Evolutionary conservation across 148 eudicot species (phyloP).

Genomic region (Camellia japonica): DNA sequence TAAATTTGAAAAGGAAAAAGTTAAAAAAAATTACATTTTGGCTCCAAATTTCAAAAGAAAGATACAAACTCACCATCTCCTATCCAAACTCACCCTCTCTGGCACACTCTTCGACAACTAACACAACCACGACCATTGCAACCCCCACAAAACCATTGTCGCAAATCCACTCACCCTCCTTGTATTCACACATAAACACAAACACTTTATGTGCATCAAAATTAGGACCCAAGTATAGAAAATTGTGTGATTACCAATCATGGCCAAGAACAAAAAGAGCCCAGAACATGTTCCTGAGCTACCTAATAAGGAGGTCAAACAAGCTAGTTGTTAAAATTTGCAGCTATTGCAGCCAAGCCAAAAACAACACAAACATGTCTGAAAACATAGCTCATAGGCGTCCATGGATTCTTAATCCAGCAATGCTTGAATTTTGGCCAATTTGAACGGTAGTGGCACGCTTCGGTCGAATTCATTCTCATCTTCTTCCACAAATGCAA

Average conservation of each 20-base stretch:
- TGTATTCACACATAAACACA: background rate
- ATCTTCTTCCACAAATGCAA: slow-evolving; percentile 19
- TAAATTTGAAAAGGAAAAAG: too few relatives aligned
- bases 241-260: slow-evolving; percentile 25
- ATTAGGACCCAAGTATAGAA: background rate
- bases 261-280: slow-evolving; percentile 38
- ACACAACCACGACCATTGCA: slow-evolving; percentile 23
- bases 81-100: too few relatives aligned
- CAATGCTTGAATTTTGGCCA: slow-evolving; percentile 44
- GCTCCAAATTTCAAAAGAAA: too few relatives aligned
- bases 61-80: too few relatives aligned
- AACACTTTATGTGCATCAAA: background rate
- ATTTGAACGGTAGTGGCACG: slow-evolving; percentile 33
- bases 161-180: background rate
- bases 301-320: slow-evolving; percentile 34
- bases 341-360: slow-evolving; percentile 24
- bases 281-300: slow-evolving; percentile 34
- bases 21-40: too few relatives aligned
- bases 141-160: background rate
- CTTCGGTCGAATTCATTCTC: slow-evolving; percentile 29
- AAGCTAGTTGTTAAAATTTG: slow-evolving; percentile 22
- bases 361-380: slow-evolving; percentile 29
- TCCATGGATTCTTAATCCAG: slow-evolving; percentile 45
- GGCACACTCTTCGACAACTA: too few relatives aligned
- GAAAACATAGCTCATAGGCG: slow-evolving; percentile 36